Evolutionary conservation across 2,329 filamentous ascomycete genomes (phyloP), one percentile per base, ranked within the genome.

Genomic region (Coniella lustricola): DNA sequence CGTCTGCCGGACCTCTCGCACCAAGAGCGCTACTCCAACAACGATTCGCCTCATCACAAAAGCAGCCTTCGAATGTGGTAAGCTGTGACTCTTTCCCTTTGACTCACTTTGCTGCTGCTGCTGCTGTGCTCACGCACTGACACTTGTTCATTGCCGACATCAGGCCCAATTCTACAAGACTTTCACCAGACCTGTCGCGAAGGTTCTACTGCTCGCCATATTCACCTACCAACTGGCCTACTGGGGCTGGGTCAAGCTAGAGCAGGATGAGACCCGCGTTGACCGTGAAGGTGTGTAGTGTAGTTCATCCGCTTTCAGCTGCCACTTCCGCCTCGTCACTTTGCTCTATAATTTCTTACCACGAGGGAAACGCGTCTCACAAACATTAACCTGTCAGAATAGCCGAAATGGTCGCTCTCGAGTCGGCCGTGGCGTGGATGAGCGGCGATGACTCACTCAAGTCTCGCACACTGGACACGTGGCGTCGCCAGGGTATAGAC

Each of bases 211-310:
- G 33, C 75, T 85, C 60, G 85, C 87, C 46, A 76, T 90, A 48
- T 82, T 88, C 60, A 85, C 83, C 2, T 93, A 91, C 64, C 87
- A 93, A 66, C 59, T 86, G n/a, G 66, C 76, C 13, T 91, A 90
- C 67, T 88, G 79, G 70, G 69, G 68, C 13, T 93, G 87, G 87
- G 63, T 79, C 33, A 87, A 84, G 65, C 72, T 91, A 44, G 87
- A 90, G 64, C 76, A 77, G 31, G 75, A 87, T 46, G 87, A 93
- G 67, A 71, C 78, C 49, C 81, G 76, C 60, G 68, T 69, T 17
- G 71, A 81, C 38, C 78, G 77, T 56, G 67, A 76, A 56, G 75
- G 82, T 84, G 59, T 50, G 70, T 60, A 20, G 33, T 7, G n/a
- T 5, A 7, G 3, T 2, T 33, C 7, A 7, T 18, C 12, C 4